Percentiles rank a stretch among this genome's conserved stretches.
Evolutionary conservation across 257 asterid species (phyloP).

Genomic region (Primulina eburnea): DNA sequence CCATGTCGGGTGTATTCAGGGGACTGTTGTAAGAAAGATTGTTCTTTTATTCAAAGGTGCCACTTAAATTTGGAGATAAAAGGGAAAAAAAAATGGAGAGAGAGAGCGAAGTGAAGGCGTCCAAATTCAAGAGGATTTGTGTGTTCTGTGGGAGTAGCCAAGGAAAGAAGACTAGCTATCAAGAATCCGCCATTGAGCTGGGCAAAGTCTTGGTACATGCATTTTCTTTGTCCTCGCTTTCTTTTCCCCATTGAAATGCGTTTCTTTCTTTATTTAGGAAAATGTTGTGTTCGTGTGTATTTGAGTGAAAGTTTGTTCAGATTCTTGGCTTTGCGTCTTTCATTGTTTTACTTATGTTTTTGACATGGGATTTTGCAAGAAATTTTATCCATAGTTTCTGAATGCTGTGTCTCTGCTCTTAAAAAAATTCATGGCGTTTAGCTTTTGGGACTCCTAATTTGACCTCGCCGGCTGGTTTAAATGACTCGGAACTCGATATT

Average conservation of each 20-base stretch:
- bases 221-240: not conserved
- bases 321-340: slow-evolving; percentile 17
- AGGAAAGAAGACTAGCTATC: slow-evolving; percentile 82
- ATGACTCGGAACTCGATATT: too few relatives aligned
- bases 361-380: not conserved
- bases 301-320: slow-evolving; percentile 14
- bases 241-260: not conserved
- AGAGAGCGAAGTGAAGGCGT: slow-evolving; percentile 46
- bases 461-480: slow-evolving; percentile 1
- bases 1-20: slow-evolving; percentile 20
- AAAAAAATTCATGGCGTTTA: not conserved
- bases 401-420: not conserved
- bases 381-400: not conserved
- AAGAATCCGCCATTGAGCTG: slow-evolving; percentile 83
- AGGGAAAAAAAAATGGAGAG: slow-evolving; percentile 51
- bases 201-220: slow-evolving; percentile 67
- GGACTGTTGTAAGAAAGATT: slow-evolving; percentile 36
- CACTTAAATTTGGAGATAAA: slow-evolving; percentile 24
- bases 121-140: slow-evolving; percentile 82
- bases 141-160: slow-evolving; percentile 96
- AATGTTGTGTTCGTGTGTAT: not conserved
- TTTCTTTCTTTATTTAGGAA: not conserved
- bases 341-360: not conserved
- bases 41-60: slow-evolving; percentile 31
- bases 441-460: not conserved